These are phyloP conservation scores for Malus hybrid DNA, from an alignment of 331 rosid species.

Conservation along the genomic window DNA sequence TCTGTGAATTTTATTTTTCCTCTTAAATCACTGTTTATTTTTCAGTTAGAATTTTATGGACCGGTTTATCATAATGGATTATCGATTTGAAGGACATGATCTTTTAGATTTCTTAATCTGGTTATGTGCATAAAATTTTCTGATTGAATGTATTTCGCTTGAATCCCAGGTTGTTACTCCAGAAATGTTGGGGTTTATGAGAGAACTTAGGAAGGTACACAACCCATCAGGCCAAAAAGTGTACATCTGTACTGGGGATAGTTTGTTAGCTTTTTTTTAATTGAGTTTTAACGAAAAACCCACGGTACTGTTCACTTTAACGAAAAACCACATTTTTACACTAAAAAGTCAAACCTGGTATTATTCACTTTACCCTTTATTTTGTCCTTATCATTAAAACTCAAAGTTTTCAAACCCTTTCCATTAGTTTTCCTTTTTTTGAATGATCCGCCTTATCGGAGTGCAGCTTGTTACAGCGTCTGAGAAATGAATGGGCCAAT, in stretches of 20 bases:
- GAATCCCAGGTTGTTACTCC: conserved; percentile 49
- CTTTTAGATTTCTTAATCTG: not conserved
- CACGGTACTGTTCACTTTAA: too few species aligned
- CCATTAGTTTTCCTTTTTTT: too few species aligned
- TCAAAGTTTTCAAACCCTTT: too few species aligned
- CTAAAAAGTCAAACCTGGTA: too few species aligned
- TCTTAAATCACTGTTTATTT: not conserved
- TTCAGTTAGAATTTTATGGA: not conserved
- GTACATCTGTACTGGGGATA: not conserved
- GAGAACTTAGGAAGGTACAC: conserved; percentile 57
- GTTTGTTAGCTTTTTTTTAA: not conserved
- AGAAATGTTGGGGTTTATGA: conserved; percentile 55
- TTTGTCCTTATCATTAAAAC: too few species aligned
- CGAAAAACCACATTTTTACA: too few species aligned
- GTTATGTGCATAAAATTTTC: not conserved
- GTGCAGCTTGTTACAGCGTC: too few species aligned
- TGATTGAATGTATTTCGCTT: conserved; percentile 4
- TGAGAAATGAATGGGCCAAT: too few species aligned
- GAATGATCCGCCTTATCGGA: too few species aligned
- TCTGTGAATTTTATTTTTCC: conserved; percentile 7
- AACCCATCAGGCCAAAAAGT: not conserved
- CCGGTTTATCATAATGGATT: not conserved
- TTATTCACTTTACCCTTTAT: too few species aligned
- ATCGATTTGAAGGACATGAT: not conserved
- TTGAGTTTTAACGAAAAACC: too few species aligned